phyloP scores from a whole-genome alignment of 768 basidiomycete species.

The Suillus subaureus region DNA sequence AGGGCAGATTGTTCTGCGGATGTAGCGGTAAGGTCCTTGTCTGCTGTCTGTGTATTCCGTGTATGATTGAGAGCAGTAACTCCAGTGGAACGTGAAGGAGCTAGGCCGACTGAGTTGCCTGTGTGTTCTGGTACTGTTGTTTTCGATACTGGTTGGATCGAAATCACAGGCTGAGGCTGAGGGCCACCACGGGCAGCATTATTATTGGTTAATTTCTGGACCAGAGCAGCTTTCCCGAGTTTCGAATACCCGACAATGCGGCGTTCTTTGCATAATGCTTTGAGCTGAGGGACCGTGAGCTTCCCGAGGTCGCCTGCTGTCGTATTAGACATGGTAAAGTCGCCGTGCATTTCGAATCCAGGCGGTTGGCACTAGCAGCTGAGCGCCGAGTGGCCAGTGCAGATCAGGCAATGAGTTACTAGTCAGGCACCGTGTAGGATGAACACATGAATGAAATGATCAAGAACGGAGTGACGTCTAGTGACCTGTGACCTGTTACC shows the following conservation, averaged over 20 bases:
- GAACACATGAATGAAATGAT: too few relatives aligned
- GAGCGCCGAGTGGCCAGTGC: too few relatives aligned
- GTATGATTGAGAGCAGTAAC: neutral
- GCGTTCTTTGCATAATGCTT: slow-evolving; percentile 66
- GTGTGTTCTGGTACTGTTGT: neutral
- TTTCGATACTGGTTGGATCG: neutral
- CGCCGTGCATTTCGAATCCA: neutral
- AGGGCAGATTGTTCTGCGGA: neutral
- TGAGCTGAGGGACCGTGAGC: slow-evolving; percentile 65
- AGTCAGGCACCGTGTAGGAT: too few relatives aligned
- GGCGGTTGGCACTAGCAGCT: too few relatives aligned
- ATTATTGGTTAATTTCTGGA: slow-evolving; percentile 44
- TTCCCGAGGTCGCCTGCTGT: slow-evolving; percentile 27
- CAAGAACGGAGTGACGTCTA: too few relatives aligned
- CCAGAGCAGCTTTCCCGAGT: slow-evolving; percentile 56
- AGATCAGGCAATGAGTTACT: too few relatives aligned
- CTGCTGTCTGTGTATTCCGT: neutral
- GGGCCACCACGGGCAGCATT: neutral
- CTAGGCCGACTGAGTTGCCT: neutral
- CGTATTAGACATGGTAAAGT: neutral
- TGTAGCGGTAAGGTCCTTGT: neutral
- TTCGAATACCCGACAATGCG: slow-evolving; percentile 68
- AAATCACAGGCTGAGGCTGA: neutral
- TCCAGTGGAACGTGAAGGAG: neutral
- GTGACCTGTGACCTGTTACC: too few relatives aligned